Conservation (phyloP, 148 eudicot genomes). For the Rhododendron kiyosumense region DNA sequence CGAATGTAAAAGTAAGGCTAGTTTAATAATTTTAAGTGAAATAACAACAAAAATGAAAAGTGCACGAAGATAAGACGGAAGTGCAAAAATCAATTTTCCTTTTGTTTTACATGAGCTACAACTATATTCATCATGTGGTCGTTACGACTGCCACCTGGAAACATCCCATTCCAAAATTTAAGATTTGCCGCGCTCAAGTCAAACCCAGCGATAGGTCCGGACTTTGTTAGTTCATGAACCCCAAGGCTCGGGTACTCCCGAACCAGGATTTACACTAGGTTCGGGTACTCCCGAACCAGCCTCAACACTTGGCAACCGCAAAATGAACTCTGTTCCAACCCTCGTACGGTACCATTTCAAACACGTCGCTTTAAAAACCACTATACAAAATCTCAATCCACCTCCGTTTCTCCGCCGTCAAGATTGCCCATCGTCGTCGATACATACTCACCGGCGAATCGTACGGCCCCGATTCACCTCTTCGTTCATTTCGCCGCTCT, state of each 20-base stretch:
- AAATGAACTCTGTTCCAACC: not conserved
- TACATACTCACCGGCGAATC: not conserved
- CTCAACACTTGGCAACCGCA: not conserved
- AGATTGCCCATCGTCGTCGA: not conserved
- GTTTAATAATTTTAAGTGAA: too few relatives aligned
- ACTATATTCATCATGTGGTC: too few relatives aligned
- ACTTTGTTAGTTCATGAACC: too few relatives aligned
- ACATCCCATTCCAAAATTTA: slow-evolving; percentile 11
- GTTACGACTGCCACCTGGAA: too few relatives aligned
- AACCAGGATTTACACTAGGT: not conserved
- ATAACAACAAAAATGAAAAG: too few relatives aligned
- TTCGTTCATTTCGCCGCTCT: not conserved
- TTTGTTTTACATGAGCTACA: too few relatives aligned
- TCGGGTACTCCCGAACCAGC: not conserved
- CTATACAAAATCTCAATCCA: not conserved
- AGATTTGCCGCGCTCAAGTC: slow-evolving; percentile 37
- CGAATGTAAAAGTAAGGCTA: too few relatives aligned
- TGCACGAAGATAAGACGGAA: too few relatives aligned
- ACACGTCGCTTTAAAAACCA: not conserved
- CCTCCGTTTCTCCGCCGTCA: not conserved
- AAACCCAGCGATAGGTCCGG: too few relatives aligned
- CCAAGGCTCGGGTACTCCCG: not conserved
- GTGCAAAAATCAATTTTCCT: too few relatives aligned
- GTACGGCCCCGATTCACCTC: not conserved
- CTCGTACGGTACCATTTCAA: not conserved